These are phyloP conservation scores for Saccharum hybrid DNA, from an alignment of 202 grass and related monocot genomes.

Conservation along the genomic window DNA sequence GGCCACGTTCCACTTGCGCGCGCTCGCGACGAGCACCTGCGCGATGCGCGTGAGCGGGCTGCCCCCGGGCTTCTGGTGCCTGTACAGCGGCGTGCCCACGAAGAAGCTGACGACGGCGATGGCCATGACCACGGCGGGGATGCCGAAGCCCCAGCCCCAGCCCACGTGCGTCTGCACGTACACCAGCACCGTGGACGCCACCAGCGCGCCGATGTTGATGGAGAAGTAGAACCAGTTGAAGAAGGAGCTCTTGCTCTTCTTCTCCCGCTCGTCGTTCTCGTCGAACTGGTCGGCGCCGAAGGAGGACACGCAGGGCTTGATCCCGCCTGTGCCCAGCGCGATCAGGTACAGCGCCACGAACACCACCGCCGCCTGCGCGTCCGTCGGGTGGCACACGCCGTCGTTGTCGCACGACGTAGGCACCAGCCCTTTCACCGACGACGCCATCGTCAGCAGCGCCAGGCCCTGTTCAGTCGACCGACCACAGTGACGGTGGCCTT, in stretches of 20 bases:
- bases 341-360: conserved; percentile 80
- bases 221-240: conserved; percentile 99
- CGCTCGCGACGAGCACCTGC: conserved; percentile 72
- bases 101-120: conserved; percentile 80
- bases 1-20: conserved; percentile 53
- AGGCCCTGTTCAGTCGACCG: conserved; percentile 48
- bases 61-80: conserved; percentile 80
- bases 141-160: conserved; percentile 94
- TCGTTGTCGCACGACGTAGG: conserved; percentile 35
- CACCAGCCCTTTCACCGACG: conserved; percentile 67
- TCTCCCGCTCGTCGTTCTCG: conserved; percentile 61
- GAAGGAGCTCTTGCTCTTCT: conserved; percentile 80
- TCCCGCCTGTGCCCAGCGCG: conserved; percentile 86
- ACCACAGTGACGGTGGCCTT: not conserved
- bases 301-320: conserved; percentile 88
- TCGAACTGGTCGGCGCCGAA: conserved; percentile 96
- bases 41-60: conserved; percentile 78
- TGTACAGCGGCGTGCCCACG: conserved; percentile 72
- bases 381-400: conserved; percentile 58
- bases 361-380: conserved; percentile 48
- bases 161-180: conserved; percentile 88
- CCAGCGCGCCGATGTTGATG: conserved; percentile 88
- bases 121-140: conserved; percentile 84
- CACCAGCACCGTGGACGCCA: conserved; percentile 81
- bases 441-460: conserved; percentile 60